phyloP scores from a whole-genome alignment of 768 basidiomycete species.

The Atractiella rhizophila region DNA sequence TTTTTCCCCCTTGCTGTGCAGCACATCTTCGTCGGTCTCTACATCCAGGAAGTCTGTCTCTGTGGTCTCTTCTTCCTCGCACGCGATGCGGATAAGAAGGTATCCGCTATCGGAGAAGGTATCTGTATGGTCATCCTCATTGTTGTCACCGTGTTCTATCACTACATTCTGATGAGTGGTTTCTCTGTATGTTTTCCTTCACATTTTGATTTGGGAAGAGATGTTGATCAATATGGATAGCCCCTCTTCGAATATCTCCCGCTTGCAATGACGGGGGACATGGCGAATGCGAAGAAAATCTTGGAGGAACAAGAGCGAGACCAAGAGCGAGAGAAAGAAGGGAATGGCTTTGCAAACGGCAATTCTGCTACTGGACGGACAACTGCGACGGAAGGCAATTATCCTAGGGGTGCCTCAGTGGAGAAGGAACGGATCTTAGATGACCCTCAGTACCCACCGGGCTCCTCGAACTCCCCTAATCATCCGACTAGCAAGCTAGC shows the following conservation, averaged over 20 bases:
- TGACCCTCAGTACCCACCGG: neutral
- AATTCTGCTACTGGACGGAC: neutral
- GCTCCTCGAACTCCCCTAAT: constrained; percentile 3
- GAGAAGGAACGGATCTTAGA: neutral
- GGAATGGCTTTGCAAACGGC: neutral
- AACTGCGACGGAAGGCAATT: neutral
- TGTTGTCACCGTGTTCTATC: constrained; percentile 38
- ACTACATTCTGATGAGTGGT: constrained; percentile 34
- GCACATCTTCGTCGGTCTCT: constrained; percentile 79
- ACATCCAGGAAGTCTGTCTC: constrained; percentile 66
- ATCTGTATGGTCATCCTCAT: constrained; percentile 60
- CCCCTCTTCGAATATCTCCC: neutral
- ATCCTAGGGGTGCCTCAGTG: neutral
- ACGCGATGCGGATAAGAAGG: constrained; percentile 27
- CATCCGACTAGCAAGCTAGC: constrained; percentile 12
- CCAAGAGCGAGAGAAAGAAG: neutral
- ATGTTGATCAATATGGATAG: neutral
- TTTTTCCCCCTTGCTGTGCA: constrained; percentile 90
- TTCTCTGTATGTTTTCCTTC: constrained; percentile 32
- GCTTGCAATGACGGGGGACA: neutral
- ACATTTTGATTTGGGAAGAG: neutral
- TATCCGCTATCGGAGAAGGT: constrained; percentile 45
- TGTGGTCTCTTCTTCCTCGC: constrained; percentile 77
- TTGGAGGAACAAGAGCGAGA: neutral
- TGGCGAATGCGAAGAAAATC: neutral